phyloP scores from a whole-genome alignment of 2,329 filamentous ascomycete species.

The Penicillium sp. region DNA sequence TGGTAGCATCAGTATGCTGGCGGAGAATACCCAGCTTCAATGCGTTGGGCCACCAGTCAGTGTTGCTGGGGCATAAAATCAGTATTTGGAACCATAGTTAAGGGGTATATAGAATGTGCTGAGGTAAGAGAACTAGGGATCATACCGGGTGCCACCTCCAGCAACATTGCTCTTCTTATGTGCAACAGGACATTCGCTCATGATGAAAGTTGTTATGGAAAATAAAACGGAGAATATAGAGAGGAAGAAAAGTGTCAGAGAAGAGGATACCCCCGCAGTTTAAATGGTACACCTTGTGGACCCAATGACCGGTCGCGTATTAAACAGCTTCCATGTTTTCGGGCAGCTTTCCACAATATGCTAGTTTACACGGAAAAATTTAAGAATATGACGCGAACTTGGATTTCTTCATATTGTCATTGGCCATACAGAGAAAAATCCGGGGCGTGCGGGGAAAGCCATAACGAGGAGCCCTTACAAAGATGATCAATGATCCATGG shows the following conservation, averaged over 20 bases:
- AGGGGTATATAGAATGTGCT: not conserved
- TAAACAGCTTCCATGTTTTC: not conserved
- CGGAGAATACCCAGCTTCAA: slow-evolving; percentile 71
- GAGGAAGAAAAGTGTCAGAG: not conserved
- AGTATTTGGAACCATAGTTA: not conserved
- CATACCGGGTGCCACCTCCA: slow-evolving; percentile 60
- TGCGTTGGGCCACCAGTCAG: slow-evolving; percentile 72
- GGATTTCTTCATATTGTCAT: not conserved
- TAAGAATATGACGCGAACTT: not conserved
- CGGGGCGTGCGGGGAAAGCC: slow-evolving; percentile 11
- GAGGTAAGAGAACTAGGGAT: not conserved
- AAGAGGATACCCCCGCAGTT: slow-evolving; percentile 8
- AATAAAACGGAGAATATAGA: not conserved
- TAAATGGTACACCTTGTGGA: slow-evolving; percentile 5
- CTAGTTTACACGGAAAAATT: not conserved
- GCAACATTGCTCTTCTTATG: slow-evolving; percentile 37
- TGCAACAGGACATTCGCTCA: slow-evolving; percentile 32
- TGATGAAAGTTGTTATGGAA: slow-evolving; percentile 10
- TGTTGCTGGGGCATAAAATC: slow-evolving; percentile 46
- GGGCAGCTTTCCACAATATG: not conserved
- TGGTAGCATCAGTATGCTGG: slow-evolving; percentile 64
- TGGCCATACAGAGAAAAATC: not conserved
- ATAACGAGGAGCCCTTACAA: not conserved
- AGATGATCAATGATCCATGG: not conserved
- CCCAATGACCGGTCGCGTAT: slow-evolving; percentile 4